A percentile compares a stretch with the other conserved stretches of the same genome.
These are phyloP conservation scores for Pleurotus cornucopiae DNA, from an alignment of 768 basidiomycete species.

Conservation along the genomic window DNA sequence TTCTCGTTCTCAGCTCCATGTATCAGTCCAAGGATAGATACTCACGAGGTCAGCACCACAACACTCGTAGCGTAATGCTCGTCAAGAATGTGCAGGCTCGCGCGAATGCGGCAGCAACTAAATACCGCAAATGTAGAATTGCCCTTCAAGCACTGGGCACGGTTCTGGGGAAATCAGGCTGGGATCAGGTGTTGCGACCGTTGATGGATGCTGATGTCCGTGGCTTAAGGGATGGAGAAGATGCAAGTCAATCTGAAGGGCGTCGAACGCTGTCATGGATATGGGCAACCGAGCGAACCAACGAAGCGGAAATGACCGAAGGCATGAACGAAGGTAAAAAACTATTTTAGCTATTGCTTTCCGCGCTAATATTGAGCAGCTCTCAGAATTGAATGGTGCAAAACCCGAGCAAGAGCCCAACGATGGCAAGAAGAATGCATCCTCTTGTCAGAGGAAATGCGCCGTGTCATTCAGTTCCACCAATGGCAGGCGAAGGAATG, in stretches of 20 bases:
- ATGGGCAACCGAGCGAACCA: conserved; percentile 5
- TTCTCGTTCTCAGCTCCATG: not conserved
- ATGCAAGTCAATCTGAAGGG: conserved; percentile 7
- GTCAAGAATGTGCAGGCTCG: conserved; percentile 13
- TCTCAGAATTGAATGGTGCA: conserved; percentile 11
- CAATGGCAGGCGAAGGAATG: not conserved
- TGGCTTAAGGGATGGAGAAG: not conserved
- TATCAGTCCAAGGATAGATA: not conserved
- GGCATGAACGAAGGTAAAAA: conserved; percentile 4
- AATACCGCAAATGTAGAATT: not conserved
- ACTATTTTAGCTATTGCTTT: not conserved
- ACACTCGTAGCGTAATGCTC: conserved; percentile 18
- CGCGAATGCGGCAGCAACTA: no score
- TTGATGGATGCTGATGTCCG: not conserved
- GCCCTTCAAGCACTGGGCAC: not conserved
- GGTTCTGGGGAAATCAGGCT: not conserved
- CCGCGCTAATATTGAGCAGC: not conserved
- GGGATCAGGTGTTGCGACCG: not conserved
- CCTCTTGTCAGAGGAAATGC: conserved; percentile 8
- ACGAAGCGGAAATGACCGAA: not conserved
- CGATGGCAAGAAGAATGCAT: conserved; percentile 6
- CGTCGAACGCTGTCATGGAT: conserved; percentile 10
- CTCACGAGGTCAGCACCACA: conserved; percentile 17
- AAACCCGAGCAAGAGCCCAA: conserved; percentile 5
- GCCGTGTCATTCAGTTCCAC: not conserved